These are phyloP conservation scores for Phaseolus lunatus DNA, from an alignment of 306 rosid genomes.

Conservation along the genomic window DNA sequence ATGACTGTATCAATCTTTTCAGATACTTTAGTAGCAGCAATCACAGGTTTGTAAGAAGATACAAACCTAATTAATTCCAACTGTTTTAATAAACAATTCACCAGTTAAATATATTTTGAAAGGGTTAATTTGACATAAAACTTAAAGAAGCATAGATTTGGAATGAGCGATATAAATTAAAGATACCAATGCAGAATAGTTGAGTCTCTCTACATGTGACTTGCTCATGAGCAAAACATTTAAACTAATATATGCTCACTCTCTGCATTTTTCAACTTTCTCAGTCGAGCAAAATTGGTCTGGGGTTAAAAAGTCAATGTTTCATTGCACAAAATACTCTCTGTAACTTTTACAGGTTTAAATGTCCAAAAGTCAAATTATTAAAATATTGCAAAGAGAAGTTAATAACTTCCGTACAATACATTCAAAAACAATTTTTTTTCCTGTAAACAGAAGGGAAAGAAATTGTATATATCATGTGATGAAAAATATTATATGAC, in stretches of 20 bases:
- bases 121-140: conserved; percentile 29
- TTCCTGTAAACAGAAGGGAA: conserved; percentile 31
- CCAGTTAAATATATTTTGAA: conserved; percentile 40
- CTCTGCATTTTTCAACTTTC: conserved; percentile 11
- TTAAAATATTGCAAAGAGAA: conserved; percentile 14
- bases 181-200: conserved; percentile 10
- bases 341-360: neutral
- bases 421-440: neutral
- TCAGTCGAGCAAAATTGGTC: conserved; percentile 15
- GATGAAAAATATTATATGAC: conserved; percentile 30
- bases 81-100: conserved; percentile 61
- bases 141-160: neutral
- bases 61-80: conserved; percentile 80
- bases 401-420: conserved; percentile 5
- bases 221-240: conserved; percentile 16
- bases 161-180: conserved; percentile 25
- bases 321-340: conserved; percentile 4
- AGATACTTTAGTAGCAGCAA: conserved; percentile 74
- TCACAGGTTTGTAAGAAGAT: conserved; percentile 82
- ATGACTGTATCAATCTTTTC: conserved; percentile 74
- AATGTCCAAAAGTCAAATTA: conserved; percentile 5
- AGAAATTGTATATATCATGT: neutral
- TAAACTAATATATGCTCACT: neutral
- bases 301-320: conserved; percentile 27
- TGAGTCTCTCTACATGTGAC: conserved; percentile 2